phyloP scores from a whole-genome alignment of 2,329 filamentous ascomycete species.

The Ilyonectria robusta region DNA sequence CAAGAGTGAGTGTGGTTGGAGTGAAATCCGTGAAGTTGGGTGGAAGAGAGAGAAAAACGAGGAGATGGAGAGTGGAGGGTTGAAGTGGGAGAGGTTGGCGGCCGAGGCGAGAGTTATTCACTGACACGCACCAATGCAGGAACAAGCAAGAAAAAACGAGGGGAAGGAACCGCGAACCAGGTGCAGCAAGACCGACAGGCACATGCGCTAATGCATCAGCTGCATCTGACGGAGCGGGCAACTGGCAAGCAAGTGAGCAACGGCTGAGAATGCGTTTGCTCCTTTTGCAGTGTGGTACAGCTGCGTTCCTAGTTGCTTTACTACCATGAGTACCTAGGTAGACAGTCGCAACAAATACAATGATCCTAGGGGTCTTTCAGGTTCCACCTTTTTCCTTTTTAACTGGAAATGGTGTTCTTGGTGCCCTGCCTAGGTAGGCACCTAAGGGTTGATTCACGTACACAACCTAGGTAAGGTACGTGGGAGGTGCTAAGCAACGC shows the following conservation, averaged over 20 bases:
- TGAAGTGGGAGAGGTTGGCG: constrained; percentile 32
- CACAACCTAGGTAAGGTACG: too few species aligned
- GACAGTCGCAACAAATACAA: background rate
- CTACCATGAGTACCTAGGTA: background rate
- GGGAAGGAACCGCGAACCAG: constrained; percentile 42
- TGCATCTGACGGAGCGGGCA: constrained; percentile 27
- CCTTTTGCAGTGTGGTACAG: background rate
- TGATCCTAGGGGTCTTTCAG: too few species aligned
- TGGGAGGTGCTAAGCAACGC: too few species aligned
- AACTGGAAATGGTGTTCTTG: too few species aligned
- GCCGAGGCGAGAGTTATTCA: constrained; percentile 46
- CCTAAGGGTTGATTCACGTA: too few species aligned
- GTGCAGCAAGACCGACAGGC: constrained; percentile 37
- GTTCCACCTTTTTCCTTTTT: too few species aligned
- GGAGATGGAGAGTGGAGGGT: constrained; percentile 25
- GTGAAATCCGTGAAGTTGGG: constrained; percentile 37
- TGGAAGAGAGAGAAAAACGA: constrained; percentile 34
- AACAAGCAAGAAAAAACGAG: constrained; percentile 37
- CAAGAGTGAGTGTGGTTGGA: constrained; percentile 46
- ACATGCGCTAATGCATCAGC: constrained; percentile 23
- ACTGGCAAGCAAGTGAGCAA: constrained; percentile 27
- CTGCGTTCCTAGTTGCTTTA: background rate
- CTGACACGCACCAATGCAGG: constrained; percentile 42
- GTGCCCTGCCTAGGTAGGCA: too few species aligned
- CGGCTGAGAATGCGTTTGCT: background rate